Evolutionary conservation across 495 filamentous ascomycete species (phyloP).

Genomic region (Xylaria sp.): DNA sequence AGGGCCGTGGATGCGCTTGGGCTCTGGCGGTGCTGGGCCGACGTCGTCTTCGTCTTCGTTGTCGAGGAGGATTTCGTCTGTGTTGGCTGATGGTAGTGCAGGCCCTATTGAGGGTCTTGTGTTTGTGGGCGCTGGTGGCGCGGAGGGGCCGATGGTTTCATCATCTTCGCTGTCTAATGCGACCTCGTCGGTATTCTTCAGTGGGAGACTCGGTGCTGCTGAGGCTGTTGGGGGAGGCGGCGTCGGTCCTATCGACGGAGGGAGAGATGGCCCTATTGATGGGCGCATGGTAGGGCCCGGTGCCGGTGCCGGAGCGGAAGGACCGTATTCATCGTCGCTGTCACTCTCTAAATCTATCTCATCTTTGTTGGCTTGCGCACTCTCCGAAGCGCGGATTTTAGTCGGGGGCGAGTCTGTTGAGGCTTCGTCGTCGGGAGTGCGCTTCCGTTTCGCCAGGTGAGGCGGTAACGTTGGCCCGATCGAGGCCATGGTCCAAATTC

Average conservation of each 20-base stretch:
- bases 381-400: constrained; percentile 43
- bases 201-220: constrained; percentile 17
- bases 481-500: constrained; percentile 49
- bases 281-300: constrained; percentile 30
- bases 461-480: constrained; percentile 60
- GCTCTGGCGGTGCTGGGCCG: constrained; percentile 34
- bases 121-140: constrained; percentile 26
- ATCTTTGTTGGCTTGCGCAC: constrained; percentile 44
- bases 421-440: constrained; percentile 52
- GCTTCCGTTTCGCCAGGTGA: constrained; percentile 61
- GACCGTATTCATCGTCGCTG: constrained; percentile 48
- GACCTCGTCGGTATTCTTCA: constrained; percentile 33
- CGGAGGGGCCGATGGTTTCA: constrained; percentile 32
- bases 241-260: constrained; percentile 30
- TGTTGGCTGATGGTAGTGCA: constrained; percentile 39
- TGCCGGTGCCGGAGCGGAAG: constrained; percentile 41
- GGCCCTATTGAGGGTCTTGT: constrained; percentile 45
- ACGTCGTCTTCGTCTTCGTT: constrained; percentile 30
- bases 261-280: constrained; percentile 30
- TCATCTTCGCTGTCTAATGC: constrained; percentile 36
- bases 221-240: not conserved
- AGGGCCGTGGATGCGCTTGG: constrained; percentile 51
- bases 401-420: constrained; percentile 38
- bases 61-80: constrained; percentile 35
- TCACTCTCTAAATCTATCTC: constrained; percentile 44